Evolutionary conservation across 768 basidiomycete species (phyloP), one percentile per base, ranked within the genome.

Genomic region (Russula abietina): DNA sequence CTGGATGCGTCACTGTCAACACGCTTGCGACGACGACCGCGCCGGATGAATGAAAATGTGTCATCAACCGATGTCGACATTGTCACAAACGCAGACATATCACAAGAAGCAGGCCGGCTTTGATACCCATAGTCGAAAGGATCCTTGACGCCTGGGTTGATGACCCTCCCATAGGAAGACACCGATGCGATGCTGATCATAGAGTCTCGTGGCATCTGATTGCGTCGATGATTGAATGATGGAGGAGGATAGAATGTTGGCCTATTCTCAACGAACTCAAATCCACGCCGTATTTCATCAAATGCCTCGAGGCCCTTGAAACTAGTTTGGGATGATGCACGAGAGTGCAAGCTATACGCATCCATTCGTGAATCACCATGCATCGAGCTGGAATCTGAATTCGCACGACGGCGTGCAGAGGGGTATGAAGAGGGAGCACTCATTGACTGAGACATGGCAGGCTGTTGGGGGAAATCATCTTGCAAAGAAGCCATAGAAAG

Each of bases 1-100:
- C 86, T 89, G 0, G 88, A 89, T 0, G 85, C 81, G 67, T 91
- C 88, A 59, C 87, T 90, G 32, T 87, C 89, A 14, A 88, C 83
- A 11, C 89, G 81, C 48, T 71, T 75, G 36, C 81, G 79, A 28
- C 72, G 77, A 57, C 71, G 71, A 57, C 74, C 73, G 26, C 68
- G 67, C 55, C 71, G 73, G 30, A 79, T 70, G 77, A 87, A 91
- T 0, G 83, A 83, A 71, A 91, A 91, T 0, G 88, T 90, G 61
- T 91, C 88, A 43, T 90, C 88, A 8, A 89, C 77, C 11, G 63
- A 55, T 26, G 55, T 63, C 1, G 76, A 70, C 33, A 72, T 72
- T 6, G 79, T 66, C 75, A 82, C 79, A 0, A 83, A 80, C 62
- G 81, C 79, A 0, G 81, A 82, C 65, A 85, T 76, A 46, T 86